Conservation (phyloP, 2,329 filamentous ascomycete genomes). For the Colletotrichum sp. region DNA sequence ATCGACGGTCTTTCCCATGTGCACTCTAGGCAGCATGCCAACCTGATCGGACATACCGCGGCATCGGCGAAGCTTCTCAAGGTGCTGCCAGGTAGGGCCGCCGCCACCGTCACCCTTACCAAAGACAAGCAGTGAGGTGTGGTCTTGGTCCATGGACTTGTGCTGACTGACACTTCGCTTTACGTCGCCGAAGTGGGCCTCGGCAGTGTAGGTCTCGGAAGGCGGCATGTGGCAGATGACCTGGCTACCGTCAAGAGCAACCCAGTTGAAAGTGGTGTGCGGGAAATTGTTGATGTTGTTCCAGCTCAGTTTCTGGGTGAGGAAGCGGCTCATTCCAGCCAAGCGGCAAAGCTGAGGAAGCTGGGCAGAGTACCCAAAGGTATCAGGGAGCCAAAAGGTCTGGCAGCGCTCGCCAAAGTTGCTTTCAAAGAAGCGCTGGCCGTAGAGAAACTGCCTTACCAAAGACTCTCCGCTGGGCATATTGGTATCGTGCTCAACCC, state of each 20-base stretch:
- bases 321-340: constrained; percentile 95
- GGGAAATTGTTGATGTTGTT: constrained; percentile 99
- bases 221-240: constrained; percentile 98
- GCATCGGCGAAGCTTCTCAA: constrained; percentile 93
- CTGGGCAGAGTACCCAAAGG: constrained; percentile 96
- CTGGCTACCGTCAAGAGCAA: constrained; percentile 91
- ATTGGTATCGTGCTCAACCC: constrained; percentile 99
- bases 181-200: constrained; percentile 93
- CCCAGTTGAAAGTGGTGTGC: constrained; percentile 99
- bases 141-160: constrained; percentile 94
- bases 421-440: constrained; percentile 92
- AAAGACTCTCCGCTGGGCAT: constrained; percentile 95
- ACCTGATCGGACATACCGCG: constrained; percentile 89
- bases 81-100: constrained; percentile 89
- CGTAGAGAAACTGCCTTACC: constrained; percentile 92
- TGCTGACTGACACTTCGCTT: constrained; percentile 88
- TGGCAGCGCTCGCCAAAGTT: constrained; percentile 86
- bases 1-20: constrained; percentile 88
- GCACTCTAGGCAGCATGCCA: constrained; percentile 82
- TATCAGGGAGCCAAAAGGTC: constrained; percentile 98
- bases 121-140: constrained; percentile 89
- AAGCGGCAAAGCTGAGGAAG: constrained; percentile 91
- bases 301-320: constrained; percentile 99
- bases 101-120: constrained; percentile 97
- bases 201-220: constrained; percentile 92